Evolutionary conservation across 73 alveolate species (phyloP).

Genomic region (Diophrys appendiculata): DNA sequence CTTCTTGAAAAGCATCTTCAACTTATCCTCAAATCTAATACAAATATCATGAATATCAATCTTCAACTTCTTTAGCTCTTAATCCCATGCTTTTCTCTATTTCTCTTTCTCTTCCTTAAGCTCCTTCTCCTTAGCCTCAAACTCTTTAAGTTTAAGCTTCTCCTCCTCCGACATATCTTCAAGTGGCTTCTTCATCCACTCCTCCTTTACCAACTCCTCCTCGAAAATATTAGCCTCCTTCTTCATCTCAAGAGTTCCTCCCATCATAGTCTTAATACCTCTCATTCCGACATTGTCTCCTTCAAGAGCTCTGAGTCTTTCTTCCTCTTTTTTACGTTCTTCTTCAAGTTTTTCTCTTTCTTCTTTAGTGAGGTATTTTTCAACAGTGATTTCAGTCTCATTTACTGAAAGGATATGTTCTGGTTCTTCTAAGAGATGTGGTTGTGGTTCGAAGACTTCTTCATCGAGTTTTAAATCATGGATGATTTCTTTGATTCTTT

Average conservation of each 20-base stretch:
- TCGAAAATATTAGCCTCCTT: constrained; percentile 82
- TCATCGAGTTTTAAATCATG: constrained; percentile 85
- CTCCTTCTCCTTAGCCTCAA: constrained; percentile 86
- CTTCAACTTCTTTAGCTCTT: constrained; percentile 76
- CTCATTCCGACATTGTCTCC: constrained; percentile 96
- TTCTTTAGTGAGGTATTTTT: constrained; percentile 87
- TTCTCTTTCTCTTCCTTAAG: constrained; percentile 94
- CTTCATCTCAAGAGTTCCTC: constrained; percentile 88
- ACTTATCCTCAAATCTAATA: constrained; percentile 75
- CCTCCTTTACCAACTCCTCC: constrained; percentile 86
- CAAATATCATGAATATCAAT: constrained; percentile 75
- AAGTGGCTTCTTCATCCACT: constrained; percentile 92
- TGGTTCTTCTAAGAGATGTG: constrained; percentile 81
- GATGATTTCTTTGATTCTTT: constrained; percentile 86
- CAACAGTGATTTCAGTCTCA: constrained; percentile 82
- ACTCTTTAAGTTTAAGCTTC: constrained; percentile 84
- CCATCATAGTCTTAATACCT: constrained; percentile 95
- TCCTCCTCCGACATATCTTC: constrained; percentile 96
- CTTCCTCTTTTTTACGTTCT: constrained; percentile 90
- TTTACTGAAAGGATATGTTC: constrained; percentile 85
- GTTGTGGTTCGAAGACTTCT: constrained; percentile 79
- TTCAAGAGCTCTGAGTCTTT: constrained; percentile 88
- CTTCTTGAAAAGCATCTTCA: constrained; percentile 69
- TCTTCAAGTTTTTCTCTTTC: constrained; percentile 87
- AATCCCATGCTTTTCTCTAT: constrained; percentile 85